These are phyloP conservation scores for Termitomyces sp. DNA, from an alignment of 768 basidiomycete species.

Conservation along the genomic window DNA sequence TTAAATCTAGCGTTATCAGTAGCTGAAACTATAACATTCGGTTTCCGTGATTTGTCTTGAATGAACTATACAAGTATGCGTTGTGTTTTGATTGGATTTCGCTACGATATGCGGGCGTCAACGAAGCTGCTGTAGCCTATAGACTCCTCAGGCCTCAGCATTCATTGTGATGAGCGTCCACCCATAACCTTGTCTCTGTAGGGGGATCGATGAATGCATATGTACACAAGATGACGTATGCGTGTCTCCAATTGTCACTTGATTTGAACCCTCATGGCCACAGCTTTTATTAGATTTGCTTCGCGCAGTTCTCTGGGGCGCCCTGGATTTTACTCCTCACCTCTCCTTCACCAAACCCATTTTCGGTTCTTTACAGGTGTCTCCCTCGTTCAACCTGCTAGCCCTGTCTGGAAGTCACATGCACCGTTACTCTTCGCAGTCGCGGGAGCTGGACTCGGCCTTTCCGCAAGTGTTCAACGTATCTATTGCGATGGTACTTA, in stretches of 20 bases:
- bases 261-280: neutral
- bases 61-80: too few relatives aligned
- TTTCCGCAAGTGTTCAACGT: slow-evolving; percentile 30
- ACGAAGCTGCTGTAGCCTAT: too few relatives aligned
- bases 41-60: too few relatives aligned
- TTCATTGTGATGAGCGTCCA: too few relatives aligned
- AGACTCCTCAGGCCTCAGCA: too few relatives aligned
- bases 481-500: slow-evolving; percentile 51
- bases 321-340: neutral
- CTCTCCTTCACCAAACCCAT: slow-evolving; percentile 3
- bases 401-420: slow-evolving; percentile 5
- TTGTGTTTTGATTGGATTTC: too few relatives aligned
- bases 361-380: slow-evolving; percentile 1
- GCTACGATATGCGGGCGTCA: too few relatives aligned
- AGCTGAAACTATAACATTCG: neutral
- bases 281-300: slow-evolving; percentile 3
- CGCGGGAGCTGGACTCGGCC: slow-evolving; percentile 41
- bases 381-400: neutral
- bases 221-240: too few relatives aligned
- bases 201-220: too few relatives aligned
- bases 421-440: slow-evolving; percentile 25
- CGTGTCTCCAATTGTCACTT: too few relatives aligned
- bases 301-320: slow-evolving; percentile 2
- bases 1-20: neutral
- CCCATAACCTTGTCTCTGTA: too few relatives aligned